Base-by-base conservation (phyloP, 2,329 filamentous ascomycete genomes). In the Penicillium sp. region DNA sequence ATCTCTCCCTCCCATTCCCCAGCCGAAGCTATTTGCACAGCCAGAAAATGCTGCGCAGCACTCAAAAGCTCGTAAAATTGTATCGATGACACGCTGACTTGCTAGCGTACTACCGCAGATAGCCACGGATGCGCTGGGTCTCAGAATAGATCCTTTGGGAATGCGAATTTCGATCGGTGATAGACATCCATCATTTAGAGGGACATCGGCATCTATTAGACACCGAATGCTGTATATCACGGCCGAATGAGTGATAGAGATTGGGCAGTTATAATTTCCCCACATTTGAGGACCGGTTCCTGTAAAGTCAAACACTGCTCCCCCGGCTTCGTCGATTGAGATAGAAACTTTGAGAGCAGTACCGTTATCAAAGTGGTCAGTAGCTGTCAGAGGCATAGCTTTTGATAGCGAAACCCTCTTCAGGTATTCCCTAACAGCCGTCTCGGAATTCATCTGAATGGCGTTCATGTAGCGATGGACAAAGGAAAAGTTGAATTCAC, bases 291-390 rank as follows among this genome's bases (percentile, higher is more conserved):
- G 58, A n/a, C 21, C 88, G 0, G 88, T 92, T 16, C 87, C 89
- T 3, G 78, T 80, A 70, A 91, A 88, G 69, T 92, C 83, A 67
- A 92, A 92, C 0, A 86, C 75, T 0, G 89, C 89, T 62, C 87
- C 83, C 11, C 88, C 89, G 37, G 86, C 85, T 1, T 86, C 81
- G 0, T 91, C 83, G 55, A 92, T 92, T 1, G 83, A 83, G 5
- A 92, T 81, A 54, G 84, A 85, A 11, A 92, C 79, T 46, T 83
- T 79, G 64, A 92, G 90, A 0, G 87, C 87, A 16, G 82, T 88
- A 23, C 89, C 89, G 65, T 92, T 89, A 64, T 93, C 90, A 87
- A 92, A 92, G 73, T 85, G 89, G 66, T 93, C 90, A 3, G 86
- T 77, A 0, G 89, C 87, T 5, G 24, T 5, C 10, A 28, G 5